A percentile compares a stretch with the other conserved stretches of the same genome.
Conservation (phyloP, 78 protist genomes). For the Cavenderia fasciculata region DNA sequence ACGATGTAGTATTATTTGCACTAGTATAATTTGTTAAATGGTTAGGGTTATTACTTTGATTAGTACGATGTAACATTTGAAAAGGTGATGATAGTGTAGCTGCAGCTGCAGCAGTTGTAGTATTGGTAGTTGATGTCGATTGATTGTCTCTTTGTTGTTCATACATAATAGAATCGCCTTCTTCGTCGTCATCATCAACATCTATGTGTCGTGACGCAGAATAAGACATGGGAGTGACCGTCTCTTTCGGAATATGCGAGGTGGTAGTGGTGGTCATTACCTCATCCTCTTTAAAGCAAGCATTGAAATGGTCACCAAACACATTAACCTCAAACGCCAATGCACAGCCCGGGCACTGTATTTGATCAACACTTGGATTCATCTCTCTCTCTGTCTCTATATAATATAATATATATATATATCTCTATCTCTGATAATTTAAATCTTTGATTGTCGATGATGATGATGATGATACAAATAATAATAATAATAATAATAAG, state of each 20-base stretch:
- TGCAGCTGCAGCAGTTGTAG: no score
- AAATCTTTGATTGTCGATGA: no score
- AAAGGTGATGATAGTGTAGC: no score
- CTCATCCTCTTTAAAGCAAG: neutral
- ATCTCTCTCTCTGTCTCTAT: no score
- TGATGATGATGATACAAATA: no score
- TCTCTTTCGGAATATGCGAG: neutral
- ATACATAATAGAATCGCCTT: neutral
- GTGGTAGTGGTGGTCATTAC: neutral
- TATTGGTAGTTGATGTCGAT: no score
- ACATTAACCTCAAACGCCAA: neutral
- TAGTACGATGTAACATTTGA: no score
- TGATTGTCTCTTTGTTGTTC: no score
- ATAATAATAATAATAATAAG: no score
- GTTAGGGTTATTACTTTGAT: neutral
- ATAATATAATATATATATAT: no score
- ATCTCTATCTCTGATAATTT: no score
- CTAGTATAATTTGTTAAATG: neutral
- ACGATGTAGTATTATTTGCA: neutral
- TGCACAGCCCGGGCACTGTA: conserved; percentile 6
- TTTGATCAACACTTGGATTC: no score
- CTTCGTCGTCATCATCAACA: neutral
- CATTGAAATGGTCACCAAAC: conserved; percentile 6
- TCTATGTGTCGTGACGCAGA: neutral
- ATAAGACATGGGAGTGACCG: neutral